Evolutionary conservation across 345 rosid species (phyloP).

Genomic region (Pistacia atlantica): DNA sequence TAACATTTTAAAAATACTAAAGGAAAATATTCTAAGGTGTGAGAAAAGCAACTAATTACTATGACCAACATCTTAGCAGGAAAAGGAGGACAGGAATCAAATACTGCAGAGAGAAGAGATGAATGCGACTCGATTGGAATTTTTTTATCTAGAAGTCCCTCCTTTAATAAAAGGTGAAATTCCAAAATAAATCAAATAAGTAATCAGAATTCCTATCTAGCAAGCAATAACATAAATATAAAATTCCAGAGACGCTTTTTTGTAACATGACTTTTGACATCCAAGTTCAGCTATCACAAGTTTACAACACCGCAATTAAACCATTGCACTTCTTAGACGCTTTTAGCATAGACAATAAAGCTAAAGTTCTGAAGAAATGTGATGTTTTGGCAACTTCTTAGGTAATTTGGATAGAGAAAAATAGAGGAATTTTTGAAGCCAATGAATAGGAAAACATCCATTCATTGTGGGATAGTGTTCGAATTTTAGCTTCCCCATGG

Average conservation of each 20-base stretch:
- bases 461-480: no score
- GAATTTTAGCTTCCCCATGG: no score
- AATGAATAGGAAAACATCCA: no score
- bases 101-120: background rate
- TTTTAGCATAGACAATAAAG: no score
- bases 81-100: background rate
- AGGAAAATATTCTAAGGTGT: no score
- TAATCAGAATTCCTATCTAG: background rate
- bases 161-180: background rate
- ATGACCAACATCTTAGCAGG: background rate
- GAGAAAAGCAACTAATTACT: background rate
- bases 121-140: background rate
- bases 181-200: background rate
- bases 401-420: no score
- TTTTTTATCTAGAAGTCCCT: background rate
- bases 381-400: no score
- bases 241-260: background rate
- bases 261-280: background rate
- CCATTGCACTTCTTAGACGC: background rate
- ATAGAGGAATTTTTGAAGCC: no score
- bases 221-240: background rate
- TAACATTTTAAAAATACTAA: background rate
- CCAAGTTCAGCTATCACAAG: background rate
- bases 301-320: background rate
- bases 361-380: no score